A percentile compares a stretch with the other conserved stretches of the same genome.
Evolutionary conservation across 805 yeast species (phyloP).

Genomic region (Lipomyces orientalis): DNA sequence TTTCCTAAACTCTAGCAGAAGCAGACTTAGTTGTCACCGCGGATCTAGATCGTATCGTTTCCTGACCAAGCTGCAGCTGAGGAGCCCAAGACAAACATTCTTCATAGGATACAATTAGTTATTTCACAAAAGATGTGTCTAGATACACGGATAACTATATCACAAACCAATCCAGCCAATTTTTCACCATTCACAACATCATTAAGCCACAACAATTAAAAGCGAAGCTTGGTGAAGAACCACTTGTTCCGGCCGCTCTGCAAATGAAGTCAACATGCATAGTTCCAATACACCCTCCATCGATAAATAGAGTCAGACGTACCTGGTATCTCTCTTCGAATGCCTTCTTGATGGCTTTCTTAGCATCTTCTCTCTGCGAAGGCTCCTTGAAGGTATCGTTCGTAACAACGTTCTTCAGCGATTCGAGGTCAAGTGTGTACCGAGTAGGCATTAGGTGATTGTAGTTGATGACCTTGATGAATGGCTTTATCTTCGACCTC

Average conservation of each 20-base stretch:
- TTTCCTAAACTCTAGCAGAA: background rate
- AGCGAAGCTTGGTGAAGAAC: conserved; percentile 98
- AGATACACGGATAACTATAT: conserved; percentile 5
- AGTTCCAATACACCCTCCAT: background rate
- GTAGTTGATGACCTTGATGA: conserved; percentile 98
- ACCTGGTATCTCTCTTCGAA: conserved; percentile 97
- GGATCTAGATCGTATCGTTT: background rate
- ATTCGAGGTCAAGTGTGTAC: conserved; percentile 96
- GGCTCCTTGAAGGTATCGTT: conserved; percentile 96
- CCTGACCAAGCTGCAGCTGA: background rate
- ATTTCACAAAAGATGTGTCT: conserved; percentile 1
- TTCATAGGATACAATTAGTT: conserved; percentile 3
- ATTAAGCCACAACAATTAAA: conserved; percentile 54
- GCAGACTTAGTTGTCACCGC: background rate
- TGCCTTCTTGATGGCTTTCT: conserved; percentile 98
- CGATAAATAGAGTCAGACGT: conserved; percentile 8
- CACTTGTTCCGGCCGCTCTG: conserved; percentile 98
- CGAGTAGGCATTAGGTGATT: conserved; percentile 99
- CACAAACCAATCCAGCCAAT: conserved; percentile 11
- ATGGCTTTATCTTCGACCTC: conserved; percentile 97
- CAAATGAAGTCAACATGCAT: background rate
- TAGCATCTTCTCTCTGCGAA: conserved; percentile 97
- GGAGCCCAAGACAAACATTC: background rate
- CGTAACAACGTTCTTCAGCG: conserved; percentile 88
- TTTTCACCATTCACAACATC: background rate